Evolutionary conservation across 2,329 filamentous ascomycete genomes (phyloP).

Genomic region (Thermothelomyces thermophilus): DNA sequence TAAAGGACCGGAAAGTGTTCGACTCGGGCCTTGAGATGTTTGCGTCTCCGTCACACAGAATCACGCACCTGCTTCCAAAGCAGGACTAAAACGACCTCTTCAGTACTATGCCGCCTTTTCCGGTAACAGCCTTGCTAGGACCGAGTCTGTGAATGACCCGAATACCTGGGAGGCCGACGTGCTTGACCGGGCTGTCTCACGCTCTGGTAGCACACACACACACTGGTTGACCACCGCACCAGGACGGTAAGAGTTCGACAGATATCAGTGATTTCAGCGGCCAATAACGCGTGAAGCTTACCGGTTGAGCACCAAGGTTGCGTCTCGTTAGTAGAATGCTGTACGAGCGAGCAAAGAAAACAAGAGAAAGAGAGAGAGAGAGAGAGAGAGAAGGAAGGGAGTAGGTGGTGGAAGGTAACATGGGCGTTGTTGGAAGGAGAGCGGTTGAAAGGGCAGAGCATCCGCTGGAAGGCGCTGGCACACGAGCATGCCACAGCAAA

Average conservation of each 20-base stretch:
- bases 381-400: too few species aligned
- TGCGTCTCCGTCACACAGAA: slow-evolving; percentile 7
- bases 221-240: slow-evolving; percentile 1
- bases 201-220: slow-evolving; percentile 1
- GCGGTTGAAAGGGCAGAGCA: not conserved
- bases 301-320: too few species aligned
- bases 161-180: not conserved
- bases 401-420: not conserved
- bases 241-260: slow-evolving; percentile 5
- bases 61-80: slow-evolving; percentile 7
- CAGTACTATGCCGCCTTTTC: not conserved
- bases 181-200: slow-evolving; percentile 6
- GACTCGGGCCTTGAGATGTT: not conserved
- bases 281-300: too few species aligned
- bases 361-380: too few species aligned
- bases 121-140: not conserved
- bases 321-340: too few species aligned
- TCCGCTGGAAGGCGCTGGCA: not conserved
- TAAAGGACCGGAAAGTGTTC: not conserved
- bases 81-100: not conserved
- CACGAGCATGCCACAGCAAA: too few species aligned
- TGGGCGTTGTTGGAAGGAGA: not conserved
- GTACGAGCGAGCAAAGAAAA: too few species aligned
- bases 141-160: not conserved
- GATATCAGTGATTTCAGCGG: too few species aligned